Conservation (phyloP, 1,139 yeast genomes). For the Candida sp. region DNA sequence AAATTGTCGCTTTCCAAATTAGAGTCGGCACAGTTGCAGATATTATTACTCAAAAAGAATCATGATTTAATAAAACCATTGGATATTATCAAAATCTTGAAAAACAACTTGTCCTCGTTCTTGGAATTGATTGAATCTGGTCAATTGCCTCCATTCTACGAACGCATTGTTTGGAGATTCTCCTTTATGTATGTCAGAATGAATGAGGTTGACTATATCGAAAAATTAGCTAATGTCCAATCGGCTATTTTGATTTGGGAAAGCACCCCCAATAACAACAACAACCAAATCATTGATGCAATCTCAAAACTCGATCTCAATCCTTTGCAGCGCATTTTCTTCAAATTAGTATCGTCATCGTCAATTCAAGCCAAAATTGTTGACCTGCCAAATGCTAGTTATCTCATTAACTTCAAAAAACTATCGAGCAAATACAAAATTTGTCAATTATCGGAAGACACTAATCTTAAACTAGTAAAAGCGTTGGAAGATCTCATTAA, state of each 20-base stretch:
- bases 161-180: constrained; percentile 42
- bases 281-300: constrained; percentile 12
- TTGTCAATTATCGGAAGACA: constrained; percentile 13
- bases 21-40: constrained; percentile 13
- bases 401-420: constrained; percentile 19
- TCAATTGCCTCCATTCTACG: constrained; percentile 33
- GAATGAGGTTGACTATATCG: constrained; percentile 23
- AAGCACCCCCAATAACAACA: constrained; percentile 17
- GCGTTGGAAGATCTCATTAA: constrained; percentile 15
- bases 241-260: constrained; percentile 43
- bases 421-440: constrained; percentile 29
- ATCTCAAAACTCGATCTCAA: constrained; percentile 14
- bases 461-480: constrained; percentile 12
- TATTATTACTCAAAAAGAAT: constrained; percentile 33
- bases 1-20: not conserved
- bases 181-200: constrained; percentile 31
- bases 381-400: constrained; percentile 8
- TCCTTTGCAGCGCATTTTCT: constrained; percentile 23
- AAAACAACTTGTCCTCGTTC: constrained; percentile 23
- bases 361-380: constrained; percentile 12
- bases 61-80: constrained; percentile 31
- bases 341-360: constrained; percentile 17
- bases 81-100: constrained; percentile 27
- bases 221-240: constrained; percentile 17
- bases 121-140: constrained; percentile 23